A percentile compares a stretch with the other conserved stretches of the same genome.
Conservation (phyloP, 2,329 filamentous ascomycete species). For the Gnomoniopsis smithogilvyi region DNA sequence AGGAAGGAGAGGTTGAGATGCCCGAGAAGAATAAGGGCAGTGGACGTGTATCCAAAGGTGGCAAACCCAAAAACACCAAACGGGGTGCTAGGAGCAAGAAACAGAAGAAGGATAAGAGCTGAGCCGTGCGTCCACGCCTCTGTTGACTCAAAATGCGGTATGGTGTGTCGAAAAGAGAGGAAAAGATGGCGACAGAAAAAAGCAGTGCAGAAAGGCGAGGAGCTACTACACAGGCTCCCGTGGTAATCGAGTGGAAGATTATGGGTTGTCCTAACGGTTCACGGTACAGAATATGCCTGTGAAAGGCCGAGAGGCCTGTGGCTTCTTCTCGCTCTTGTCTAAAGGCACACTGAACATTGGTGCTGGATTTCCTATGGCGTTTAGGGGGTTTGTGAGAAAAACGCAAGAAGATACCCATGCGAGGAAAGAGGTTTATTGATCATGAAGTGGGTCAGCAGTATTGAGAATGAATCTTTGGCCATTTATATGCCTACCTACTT, state of each 20-base stretch:
- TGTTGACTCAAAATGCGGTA: neutral
- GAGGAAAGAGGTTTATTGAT: neutral
- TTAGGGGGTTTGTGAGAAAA: too few relatives aligned
- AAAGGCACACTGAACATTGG: neutral
- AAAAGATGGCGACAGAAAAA: too few relatives aligned
- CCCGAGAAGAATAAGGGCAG: slow-evolving; percentile 48
- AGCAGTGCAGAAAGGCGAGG: slow-evolving; percentile 37
- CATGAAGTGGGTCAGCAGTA: neutral
- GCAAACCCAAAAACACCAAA: slow-evolving; percentile 37
- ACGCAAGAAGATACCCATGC: neutral
- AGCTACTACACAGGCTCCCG: neutral
- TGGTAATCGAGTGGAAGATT: too few relatives aligned
- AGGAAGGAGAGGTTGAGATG: slow-evolving; percentile 25
- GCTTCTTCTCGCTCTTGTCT: too few relatives aligned
- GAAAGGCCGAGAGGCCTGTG: too few relatives aligned
- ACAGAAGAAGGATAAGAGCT: slow-evolving; percentile 22
- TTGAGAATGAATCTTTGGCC: neutral
- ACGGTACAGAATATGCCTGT: too few relatives aligned
- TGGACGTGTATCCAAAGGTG: slow-evolving; percentile 44
- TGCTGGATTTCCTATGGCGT: neutral
- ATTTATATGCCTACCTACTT: too few relatives aligned
- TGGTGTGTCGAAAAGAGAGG: slow-evolving; percentile 26
- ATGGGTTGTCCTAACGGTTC: too few relatives aligned
- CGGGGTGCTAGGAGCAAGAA: slow-evolving; percentile 29
- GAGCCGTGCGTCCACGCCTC: neutral